These are phyloP conservation scores for Termitomyces eurrhizus DNA, from an alignment of 768 basidiomycete species.

Conservation along the genomic window DNA sequence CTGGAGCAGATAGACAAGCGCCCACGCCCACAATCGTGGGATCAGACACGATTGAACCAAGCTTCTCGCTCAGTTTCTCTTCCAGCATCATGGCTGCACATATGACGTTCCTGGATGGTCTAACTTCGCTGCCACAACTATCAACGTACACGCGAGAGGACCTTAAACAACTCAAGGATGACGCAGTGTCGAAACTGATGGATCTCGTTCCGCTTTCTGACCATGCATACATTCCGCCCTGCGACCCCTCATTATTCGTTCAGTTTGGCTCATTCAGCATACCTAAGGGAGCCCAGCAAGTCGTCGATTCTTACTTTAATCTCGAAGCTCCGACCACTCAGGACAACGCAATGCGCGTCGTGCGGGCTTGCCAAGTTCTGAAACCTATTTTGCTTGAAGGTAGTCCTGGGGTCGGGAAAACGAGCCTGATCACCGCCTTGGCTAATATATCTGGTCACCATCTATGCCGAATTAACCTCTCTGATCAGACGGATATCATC, in stretches of 20 bases:
- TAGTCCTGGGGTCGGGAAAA: constrained; percentile 98
- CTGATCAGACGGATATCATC: constrained; percentile 95
- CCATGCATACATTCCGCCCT: constrained; percentile 21
- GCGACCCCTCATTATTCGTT: constrained; percentile 34
- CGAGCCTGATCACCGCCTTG: constrained; percentile 85
- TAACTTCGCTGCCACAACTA: constrained; percentile 74
- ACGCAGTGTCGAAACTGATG: constrained; percentile 52
- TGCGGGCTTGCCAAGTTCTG: constrained; percentile 82
- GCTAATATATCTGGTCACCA: constrained; percentile 75
- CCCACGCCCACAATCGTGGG: too few species aligned
- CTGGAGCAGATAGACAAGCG: too few species aligned
- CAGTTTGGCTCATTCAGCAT: constrained; percentile 77
- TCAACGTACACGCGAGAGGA: constrained; percentile 57
- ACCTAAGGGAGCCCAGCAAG: constrained; percentile 45
- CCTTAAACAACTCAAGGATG: constrained; percentile 56
- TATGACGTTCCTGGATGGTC: constrained; percentile 89
- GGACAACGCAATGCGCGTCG: constrained; percentile 82
- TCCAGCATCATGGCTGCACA: constrained; percentile 88
- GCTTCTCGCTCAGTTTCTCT: constrained; percentile 11
- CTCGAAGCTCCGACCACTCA: constrained; percentile 86
- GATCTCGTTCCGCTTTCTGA: constrained; percentile 48
- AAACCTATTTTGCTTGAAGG: constrained; percentile 97
- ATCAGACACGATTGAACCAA: too few species aligned
- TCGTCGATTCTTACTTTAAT: constrained; percentile 54
- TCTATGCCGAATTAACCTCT: constrained; percentile 92